phyloP scores from a whole-genome alignment of 306 rosid species.

The Casuarina glauca region DNA sequence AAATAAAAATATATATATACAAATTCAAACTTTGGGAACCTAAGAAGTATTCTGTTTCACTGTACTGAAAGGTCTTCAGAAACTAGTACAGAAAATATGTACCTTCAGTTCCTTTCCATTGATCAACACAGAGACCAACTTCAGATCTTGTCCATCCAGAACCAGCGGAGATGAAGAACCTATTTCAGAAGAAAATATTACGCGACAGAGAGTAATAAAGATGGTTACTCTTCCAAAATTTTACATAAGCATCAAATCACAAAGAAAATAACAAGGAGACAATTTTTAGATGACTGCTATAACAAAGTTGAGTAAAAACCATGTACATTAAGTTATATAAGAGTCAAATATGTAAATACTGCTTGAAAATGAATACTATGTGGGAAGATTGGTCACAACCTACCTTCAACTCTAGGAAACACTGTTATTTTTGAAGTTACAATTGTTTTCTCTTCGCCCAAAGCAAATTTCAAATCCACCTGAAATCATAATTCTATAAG shows the following conservation, averaged over 20 bases:
- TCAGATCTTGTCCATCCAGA: conserved; percentile 72
- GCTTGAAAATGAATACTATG: conserved; percentile 10
- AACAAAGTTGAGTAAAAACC: background rate
- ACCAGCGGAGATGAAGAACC: conserved; percentile 70
- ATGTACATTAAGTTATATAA: conserved; percentile 13
- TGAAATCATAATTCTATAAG: conserved; percentile 34
- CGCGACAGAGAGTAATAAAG: conserved; percentile 4
- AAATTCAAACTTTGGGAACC: background rate
- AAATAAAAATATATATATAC: background rate
- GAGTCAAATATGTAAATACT: conserved; percentile 20
- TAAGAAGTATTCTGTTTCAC: background rate
- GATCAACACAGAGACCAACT: conserved; percentile 62
- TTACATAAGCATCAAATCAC: background rate
- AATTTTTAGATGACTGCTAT: background rate
- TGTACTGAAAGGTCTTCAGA: background rate
- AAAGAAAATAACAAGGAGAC: background rate
- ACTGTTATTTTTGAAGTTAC: conserved; percentile 81
- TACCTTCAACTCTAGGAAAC: conserved; percentile 77
- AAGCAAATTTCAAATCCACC: conserved; percentile 78
- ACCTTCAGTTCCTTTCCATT: conserved; percentile 77
- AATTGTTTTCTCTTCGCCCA: conserved; percentile 86
- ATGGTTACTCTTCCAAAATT: background rate
- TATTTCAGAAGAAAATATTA: conserved; percentile 37
- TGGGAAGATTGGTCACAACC: conserved; percentile 13
- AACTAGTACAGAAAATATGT: conserved; percentile 16